phyloP scores from a whole-genome alignment of 148 eudicot genomes.

The Cornus suecica region DNA sequence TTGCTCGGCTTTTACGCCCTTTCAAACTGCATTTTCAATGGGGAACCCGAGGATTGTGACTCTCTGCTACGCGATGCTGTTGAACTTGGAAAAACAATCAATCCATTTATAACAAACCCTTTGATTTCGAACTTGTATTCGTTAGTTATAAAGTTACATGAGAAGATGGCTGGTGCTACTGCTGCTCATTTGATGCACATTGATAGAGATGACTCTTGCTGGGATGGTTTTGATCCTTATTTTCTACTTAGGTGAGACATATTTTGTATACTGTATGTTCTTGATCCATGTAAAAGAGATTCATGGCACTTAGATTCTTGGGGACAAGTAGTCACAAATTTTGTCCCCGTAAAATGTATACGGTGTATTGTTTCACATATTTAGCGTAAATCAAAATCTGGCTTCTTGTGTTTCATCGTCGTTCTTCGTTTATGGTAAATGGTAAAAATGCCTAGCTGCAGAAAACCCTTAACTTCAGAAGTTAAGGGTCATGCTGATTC shows the following conservation, averaged over 20 bases:
- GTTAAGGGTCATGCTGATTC: neutral
- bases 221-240: slow-evolving; percentile 83
- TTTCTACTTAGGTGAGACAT: slow-evolving; percentile 51
- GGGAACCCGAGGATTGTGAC: slow-evolving; percentile 31
- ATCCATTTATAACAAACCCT: slow-evolving; percentile 74
- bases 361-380: neutral
- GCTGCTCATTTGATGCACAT: slow-evolving; percentile 22
- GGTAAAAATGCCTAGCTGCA: no score
- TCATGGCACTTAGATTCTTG: neutral
- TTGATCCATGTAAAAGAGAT: neutral
- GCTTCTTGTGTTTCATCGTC: neutral
- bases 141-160: slow-evolving; percentile 50
- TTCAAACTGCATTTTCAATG: slow-evolving; percentile 49
- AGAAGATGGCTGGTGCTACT: slow-evolving; percentile 27
- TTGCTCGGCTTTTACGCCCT: slow-evolving; percentile 66
- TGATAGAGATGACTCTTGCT: slow-evolving; percentile 25
- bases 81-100: slow-evolving; percentile 52
- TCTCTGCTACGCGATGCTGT: slow-evolving; percentile 40
- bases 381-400: neutral
- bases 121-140: slow-evolving; percentile 52
- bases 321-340: neutral
- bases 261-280: neutral
- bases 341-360: neutral
- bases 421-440: no score
- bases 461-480: neutral